Evolutionary conservation across 345 rosid genomes (phyloP).

Genomic region (Limnanthes douglasii): DNA sequence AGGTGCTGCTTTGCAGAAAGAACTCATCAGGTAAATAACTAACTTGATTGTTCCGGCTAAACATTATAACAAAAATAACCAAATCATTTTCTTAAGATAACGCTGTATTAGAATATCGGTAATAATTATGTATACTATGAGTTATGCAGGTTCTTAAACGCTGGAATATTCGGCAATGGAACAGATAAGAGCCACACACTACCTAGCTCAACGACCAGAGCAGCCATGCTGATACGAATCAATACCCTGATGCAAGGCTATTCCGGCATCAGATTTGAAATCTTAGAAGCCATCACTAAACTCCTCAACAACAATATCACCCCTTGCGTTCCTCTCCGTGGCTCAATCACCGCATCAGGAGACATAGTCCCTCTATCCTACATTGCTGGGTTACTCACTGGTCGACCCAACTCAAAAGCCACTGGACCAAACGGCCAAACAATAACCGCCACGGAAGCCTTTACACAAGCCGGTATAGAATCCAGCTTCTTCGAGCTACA

Average conservation of each 20-base stretch:
- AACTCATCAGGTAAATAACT: slow-evolving; percentile 85
- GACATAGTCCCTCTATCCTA: slow-evolving; percentile 40
- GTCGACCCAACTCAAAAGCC: slow-evolving; percentile 30
- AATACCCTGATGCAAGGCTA: slow-evolving; percentile 46
- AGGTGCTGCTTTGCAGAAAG: slow-evolving; percentile 55
- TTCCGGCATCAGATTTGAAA: slow-evolving; percentile 41
- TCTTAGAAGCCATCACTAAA: slow-evolving; percentile 35
- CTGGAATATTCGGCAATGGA: slow-evolving; percentile 51
- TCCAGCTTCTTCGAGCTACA: slow-evolving; percentile 27
- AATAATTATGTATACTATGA: too few relatives aligned
- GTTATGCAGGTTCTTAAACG: slow-evolving; percentile 47
- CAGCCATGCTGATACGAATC: slow-evolving; percentile 51
- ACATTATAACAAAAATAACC: too few relatives aligned
- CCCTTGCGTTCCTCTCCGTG: slow-evolving; percentile 43
- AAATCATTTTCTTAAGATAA: too few relatives aligned
- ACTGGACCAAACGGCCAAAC: slow-evolving; percentile 22
- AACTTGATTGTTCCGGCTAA: too few relatives aligned
- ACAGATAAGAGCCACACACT: slow-evolving; percentile 40
- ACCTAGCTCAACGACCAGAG: slow-evolving; percentile 47
- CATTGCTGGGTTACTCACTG: slow-evolving; percentile 30
- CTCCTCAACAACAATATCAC: slow-evolving; percentile 42
- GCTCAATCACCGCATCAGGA: slow-evolving; percentile 38
- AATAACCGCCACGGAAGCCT: slow-evolving; percentile 20
- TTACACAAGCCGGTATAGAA: slow-evolving; percentile 16
- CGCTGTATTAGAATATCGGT: too few relatives aligned